Evolutionary conservation across 1,284 basidiomycete genomes (phyloP), one percentile per base, ranked within the genome.

Genomic region (Rhodotorula sp.): DNA sequence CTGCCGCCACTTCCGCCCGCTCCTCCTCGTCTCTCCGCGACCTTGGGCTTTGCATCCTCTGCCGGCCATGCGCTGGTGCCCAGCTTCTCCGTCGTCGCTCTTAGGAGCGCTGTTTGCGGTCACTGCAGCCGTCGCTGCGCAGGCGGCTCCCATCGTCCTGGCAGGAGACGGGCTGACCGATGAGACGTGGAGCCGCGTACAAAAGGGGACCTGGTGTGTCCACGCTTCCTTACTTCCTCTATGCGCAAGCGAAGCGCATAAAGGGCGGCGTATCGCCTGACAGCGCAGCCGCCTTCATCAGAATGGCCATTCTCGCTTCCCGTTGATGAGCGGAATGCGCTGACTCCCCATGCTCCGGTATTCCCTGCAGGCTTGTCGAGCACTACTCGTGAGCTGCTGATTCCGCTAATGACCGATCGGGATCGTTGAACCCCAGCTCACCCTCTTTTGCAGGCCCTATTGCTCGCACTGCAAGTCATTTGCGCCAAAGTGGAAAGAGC

Each of bases 391-490:
- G 39, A n/a, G 72, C 37, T 27, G 5, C 3, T 32, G 15, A 19
- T 44, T 39, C 39, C 39, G 39, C 48, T 15, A 9, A 29, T 17
- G 5, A 29, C 51, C 10, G 19, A 0, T 8, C 19, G 0, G 19
- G 29, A n/a, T 22, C 21, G 17, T 8, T 22, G 9, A 21, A 2
- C 17, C 0, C n/a, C n/a, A 27, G 29, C 59, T 61, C 27, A 39
- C 25, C 46, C 54, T 44, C 19, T 4, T 19, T 48, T 2, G 2
- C 81, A 91, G 89, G 2, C 92, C 92, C 0, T 90, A 88, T 76
- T 94, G 92, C 79, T 80, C 81, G n/a, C 91, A 94, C 79, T 94
- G 92, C 81, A 85, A 84, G 54, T 77, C 82, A 0, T 93, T 94
- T 76, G 87, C 88, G 17, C 92, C 94, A 0, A 93, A 89, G 46